These are phyloP conservation scores for Huntiella abstrusa DNA, from an alignment of 2,329 filamentous ascomycete species.

Conservation along the genomic window DNA sequence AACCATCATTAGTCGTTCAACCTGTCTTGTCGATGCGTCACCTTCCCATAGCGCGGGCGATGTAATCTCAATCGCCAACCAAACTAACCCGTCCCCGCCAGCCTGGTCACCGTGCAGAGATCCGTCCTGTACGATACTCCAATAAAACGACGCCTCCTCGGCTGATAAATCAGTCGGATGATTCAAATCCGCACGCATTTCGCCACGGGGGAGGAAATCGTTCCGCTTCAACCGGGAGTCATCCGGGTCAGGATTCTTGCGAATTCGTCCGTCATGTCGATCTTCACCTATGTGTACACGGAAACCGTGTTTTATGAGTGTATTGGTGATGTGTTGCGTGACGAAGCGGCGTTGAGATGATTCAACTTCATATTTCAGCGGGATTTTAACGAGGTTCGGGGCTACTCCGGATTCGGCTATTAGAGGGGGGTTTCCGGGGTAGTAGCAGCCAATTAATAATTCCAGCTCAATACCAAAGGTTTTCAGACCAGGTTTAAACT, in stretches of 20 bases:
- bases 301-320: too few species aligned
- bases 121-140: background rate
- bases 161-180: too few species aligned
- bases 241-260: too few species aligned
- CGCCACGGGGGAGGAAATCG: too few species aligned
- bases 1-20: slow-evolving; percentile 17
- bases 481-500: slow-evolving; percentile 4
- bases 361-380: too few species aligned
- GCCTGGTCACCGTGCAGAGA: background rate
- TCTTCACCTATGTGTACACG: too few species aligned
- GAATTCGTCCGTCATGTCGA: too few species aligned
- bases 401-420: background rate
- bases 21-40: slow-evolving; percentile 15
- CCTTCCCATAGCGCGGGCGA: slow-evolving; percentile 19
- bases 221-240: too few species aligned
- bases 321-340: too few species aligned
- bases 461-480: slow-evolving; percentile 17
- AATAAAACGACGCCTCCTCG: background rate
- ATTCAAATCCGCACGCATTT: too few species aligned
- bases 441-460: slow-evolving; percentile 13
- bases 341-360: too few species aligned
- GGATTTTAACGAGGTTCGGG: too few species aligned
- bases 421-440: slow-evolving; percentile 11
- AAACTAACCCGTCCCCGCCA: slow-evolving; percentile 7
- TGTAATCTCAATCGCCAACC: slow-evolving; percentile 17